Conservation (phyloP, 768 basidiomycete genomes). For the Leccinum longicurvipes region DNA sequence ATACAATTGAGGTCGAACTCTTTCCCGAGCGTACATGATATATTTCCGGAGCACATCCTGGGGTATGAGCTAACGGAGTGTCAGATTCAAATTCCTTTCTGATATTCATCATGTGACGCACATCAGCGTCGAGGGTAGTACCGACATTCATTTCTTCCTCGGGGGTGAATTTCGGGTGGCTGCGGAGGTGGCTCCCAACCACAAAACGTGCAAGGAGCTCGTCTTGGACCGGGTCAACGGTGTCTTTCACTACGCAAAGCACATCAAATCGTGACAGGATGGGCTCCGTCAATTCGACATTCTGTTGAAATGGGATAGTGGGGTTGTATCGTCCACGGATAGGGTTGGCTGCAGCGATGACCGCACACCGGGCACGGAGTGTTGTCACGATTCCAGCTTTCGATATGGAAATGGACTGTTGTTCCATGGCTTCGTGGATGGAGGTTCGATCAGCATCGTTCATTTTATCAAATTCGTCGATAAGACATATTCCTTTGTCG, state of each 20-base stretch:
- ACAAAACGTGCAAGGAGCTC: conserved; percentile 96
- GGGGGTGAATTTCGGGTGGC: conserved; percentile 89
- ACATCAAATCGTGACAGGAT: conserved; percentile 98
- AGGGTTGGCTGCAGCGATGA: conserved; percentile 97
- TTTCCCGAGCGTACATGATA: conserved; percentile 98
- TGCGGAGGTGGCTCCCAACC: conserved; percentile 93
- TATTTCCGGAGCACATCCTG: conserved; percentile 96
- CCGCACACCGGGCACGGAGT: conserved; percentile 94
- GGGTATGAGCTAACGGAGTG: conserved; percentile 72
- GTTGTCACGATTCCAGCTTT: conserved; percentile 99
- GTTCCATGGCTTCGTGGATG: conserved; percentile 99
- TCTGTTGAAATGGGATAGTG: conserved; percentile 96
- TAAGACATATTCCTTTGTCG: conserved; percentile 95
- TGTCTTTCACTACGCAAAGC: conserved; percentile 96
- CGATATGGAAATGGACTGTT: conserved; percentile 98
- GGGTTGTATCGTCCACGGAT: conserved; percentile 97
- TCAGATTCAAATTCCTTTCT: conserved; percentile 10
- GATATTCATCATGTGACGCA: conserved; percentile 38
- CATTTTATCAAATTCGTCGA: conserved; percentile 99
- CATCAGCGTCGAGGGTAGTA: conserved; percentile 86
- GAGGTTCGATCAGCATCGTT: conserved; percentile 97
- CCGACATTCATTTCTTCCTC: conserved; percentile 95
- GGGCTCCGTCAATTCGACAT: conserved; percentile 97
- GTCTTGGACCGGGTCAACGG: conserved; percentile 94
- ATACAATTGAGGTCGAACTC: conserved; percentile 87